Base-by-base conservation (phyloP, 306 rosid species). In the Rosa multiflora region DNA sequence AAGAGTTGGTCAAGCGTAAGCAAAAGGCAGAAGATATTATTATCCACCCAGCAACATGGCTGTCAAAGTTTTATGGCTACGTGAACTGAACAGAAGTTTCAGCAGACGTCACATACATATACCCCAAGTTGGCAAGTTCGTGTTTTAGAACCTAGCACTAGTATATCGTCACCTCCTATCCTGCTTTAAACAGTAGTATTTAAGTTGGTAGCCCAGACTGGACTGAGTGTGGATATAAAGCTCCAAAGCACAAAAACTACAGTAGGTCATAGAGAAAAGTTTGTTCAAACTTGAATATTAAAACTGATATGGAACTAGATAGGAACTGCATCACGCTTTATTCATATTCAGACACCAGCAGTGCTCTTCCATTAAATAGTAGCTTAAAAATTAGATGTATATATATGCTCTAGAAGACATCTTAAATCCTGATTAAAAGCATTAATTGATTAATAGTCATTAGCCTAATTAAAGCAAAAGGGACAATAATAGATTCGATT, bases 11-110 rank as follows among this genome's bases (percentile, higher is more conserved):
- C 81, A 74, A 8, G 73, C 20, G 47, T 35, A 23, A 46, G 53
- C 75, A 46, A 67, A 82, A 70, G 48, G 76, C 67, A 77, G 69
- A 86, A 82, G 86, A 88, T 79, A 77, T 85, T 61, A 80, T 77
- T 82, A 88, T 85, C 79, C 79, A 46, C 71, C 49, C 3, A 55
- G 61, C 77, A 80, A 82, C 15, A 5, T 62, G 56, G 61, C 8
- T 67, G 59, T 9, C 15, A 72, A 11, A 48, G 66, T 37, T 61
- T 49, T 70, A 51, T 74, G 80, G 62, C 77, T 55, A 75, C 78
- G 72, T 83, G 85, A 85, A 80, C 82, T 47, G 70, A 86, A 82
- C 72, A 56, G 62, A 37, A 40, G 67, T 37, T n/a, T 72, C 74
- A 67, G 69, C 58, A 73, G 58, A 79, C 80, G 74, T 82, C 83